Conservation (phyloP, 2,329 filamentous ascomycete genomes). For the Hypoxylon rubiginosum region DNA sequence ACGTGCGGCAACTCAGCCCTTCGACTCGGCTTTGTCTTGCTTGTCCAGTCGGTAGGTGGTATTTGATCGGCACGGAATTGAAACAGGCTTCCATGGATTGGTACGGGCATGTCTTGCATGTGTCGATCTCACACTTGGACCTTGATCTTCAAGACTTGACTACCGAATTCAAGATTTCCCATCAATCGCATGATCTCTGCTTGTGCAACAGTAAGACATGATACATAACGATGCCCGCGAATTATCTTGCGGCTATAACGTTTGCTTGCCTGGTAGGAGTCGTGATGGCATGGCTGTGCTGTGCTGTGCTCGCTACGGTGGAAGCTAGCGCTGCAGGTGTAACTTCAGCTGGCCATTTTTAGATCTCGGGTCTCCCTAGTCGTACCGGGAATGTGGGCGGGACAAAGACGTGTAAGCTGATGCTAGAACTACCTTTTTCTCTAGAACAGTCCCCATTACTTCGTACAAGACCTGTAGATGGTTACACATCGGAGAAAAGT, state of each 20-base stretch:
- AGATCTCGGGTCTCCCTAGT: slow-evolving; percentile 11
- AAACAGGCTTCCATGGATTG: neutral
- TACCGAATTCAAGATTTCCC: neutral
- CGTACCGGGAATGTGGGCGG: neutral
- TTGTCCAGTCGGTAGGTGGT: neutral
- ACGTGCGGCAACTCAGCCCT: neutral
- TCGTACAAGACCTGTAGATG: neutral
- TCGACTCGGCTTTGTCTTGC: neutral
- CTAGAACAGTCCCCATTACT: neutral
- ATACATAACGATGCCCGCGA: too few relatives aligned
- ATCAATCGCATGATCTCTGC: neutral
- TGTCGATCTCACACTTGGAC: neutral
- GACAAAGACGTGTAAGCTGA: slow-evolving; percentile 15
- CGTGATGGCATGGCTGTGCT: slow-evolving; percentile 13
- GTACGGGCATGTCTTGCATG: neutral
- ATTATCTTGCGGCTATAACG: neutral
- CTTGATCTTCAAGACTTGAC: neutral
- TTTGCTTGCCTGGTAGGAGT: neutral
- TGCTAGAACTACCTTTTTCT: neutral
- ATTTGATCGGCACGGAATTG: neutral
- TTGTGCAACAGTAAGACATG: neutral
- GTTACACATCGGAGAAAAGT: neutral
- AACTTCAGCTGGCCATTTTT: slow-evolving; percentile 25
- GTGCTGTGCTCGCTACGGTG: neutral
- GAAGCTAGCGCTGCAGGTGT: slow-evolving; percentile 17